These are phyloP conservation scores for Xylaria multiplex DNA, from an alignment of 2,329 filamentous ascomycete genomes.

Conservation along the genomic window DNA sequence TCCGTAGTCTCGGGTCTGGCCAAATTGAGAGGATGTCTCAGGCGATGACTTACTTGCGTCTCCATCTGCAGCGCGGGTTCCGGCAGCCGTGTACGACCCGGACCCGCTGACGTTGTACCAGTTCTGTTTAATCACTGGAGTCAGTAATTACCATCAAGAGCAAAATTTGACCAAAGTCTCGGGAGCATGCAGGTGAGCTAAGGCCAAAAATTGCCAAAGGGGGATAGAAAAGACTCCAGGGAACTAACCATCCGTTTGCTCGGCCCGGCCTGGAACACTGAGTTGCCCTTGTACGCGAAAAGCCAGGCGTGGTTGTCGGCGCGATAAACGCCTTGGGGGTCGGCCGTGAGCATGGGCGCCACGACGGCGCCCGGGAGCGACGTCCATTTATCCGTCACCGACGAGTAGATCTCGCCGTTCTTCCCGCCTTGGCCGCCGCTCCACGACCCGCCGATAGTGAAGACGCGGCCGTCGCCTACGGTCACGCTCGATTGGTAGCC, in stretches of 20 bases:
- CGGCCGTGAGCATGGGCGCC: slow-evolving; percentile 61
- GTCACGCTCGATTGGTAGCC: slow-evolving; percentile 65
- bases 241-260: slow-evolving; percentile 46
- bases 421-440: slow-evolving; percentile 61
- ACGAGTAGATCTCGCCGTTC: slow-evolving; percentile 65
- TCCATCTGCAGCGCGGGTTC: slow-evolving; percentile 53
- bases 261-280: slow-evolving; percentile 63
- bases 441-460: slow-evolving; percentile 68
- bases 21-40: background rate
- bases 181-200: too few relatives aligned
- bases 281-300: slow-evolving; percentile 59
- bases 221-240: too few relatives aligned
- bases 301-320: slow-evolving; percentile 66
- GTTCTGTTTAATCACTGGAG: slow-evolving; percentile 44
- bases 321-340: slow-evolving; percentile 55
- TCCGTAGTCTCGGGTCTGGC: too few relatives aligned
- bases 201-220: too few relatives aligned
- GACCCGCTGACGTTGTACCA: slow-evolving; percentile 60
- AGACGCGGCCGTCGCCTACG: slow-evolving; percentile 63
- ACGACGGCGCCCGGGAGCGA: slow-evolving; percentile 55
- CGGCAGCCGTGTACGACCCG: slow-evolving; percentile 55
- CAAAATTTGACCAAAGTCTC: too few relatives aligned
- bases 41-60: slow-evolving; percentile 49
- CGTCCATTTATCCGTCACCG: slow-evolving; percentile 58
- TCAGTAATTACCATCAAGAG: too few relatives aligned